Evolutionary conservation across 805 yeast species (phyloP), one percentile per base, ranked within the genome.

Genomic region (Yamadazyma nakazawae): DNA sequence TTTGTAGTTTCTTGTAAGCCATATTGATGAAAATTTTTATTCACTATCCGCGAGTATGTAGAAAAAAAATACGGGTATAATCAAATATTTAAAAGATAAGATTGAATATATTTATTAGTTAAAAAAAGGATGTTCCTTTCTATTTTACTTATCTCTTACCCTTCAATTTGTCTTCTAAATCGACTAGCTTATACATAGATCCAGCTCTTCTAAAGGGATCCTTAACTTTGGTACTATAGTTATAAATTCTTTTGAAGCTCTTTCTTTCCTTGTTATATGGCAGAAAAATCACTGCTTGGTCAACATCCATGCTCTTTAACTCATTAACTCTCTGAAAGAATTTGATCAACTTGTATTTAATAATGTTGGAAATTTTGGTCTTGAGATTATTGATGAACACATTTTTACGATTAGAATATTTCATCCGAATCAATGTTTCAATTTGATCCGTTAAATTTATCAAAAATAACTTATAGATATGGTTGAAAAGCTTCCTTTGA

Each of bases 1-100:
- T 68, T 43, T 67, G 70, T 42, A 70, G 64, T 58, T 70, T 72
- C 59, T 72, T 72, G 59, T 63, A 69, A 17, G 75, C 72, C 77
- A 72, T 72, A 34, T 38, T 37, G 32, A 25, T 31, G 34, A 44
- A 43, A 36, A 19, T 43, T 47, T 47, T 46, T 34, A 28, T 28
- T 13, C n/a, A 17, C 19, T 34, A 34, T 14, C n/a, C 37, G 37
- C 37, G 37, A 34, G 37, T 21, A 21, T 21, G 24, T 21, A 10
- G 37, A 34, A 34, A 34, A n/a, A 34, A 16, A 16, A 6, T 16
- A 34, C 3, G 32, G 32, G 32, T 28, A 12, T 13, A 5, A 11
- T 28, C n/a, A 28, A 28, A 28, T 9, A 13, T 11, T 28, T 28
- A 13, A 9, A 28, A 28, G 32, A 28, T 28, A 28, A 28, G 32